Evolutionary conservation across 2,329 filamentous ascomycete species (phyloP).

Genomic region (Cryphonectria parasitica): DNA sequence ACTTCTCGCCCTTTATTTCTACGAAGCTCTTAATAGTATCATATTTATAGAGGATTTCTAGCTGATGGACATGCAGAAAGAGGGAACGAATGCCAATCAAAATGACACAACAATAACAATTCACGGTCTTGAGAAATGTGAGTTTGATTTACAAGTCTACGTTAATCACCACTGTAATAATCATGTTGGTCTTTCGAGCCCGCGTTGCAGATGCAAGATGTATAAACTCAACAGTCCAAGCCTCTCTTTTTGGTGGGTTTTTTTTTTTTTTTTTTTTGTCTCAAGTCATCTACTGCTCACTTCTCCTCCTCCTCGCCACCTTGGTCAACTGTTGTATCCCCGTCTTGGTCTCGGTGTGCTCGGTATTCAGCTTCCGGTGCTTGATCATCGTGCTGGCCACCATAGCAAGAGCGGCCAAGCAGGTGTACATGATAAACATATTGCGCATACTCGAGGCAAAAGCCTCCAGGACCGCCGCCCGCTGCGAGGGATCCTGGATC

Average conservation of each 20-base stretch:
- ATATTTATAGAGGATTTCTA: no score
- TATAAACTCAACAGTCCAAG: no score
- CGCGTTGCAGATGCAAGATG: no score
- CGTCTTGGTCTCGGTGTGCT: slow-evolving; percentile 56
- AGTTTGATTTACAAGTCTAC: background rate
- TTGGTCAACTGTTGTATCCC: slow-evolving; percentile 42
- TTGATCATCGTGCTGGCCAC: slow-evolving; percentile 48
- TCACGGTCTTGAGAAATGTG: no score
- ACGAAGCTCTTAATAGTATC: no score
- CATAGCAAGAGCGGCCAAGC: slow-evolving; percentile 45
- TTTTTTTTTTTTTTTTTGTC: no score
- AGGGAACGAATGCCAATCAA: no score
- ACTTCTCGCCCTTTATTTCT: no score
- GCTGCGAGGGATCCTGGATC: slow-evolving; percentile 43
- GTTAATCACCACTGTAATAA: background rate
- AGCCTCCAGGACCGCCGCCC: slow-evolving; percentile 46
- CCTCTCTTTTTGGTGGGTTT: no score
- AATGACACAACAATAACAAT: no score
- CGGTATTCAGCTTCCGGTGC: slow-evolving; percentile 48
- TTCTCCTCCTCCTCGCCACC: background rate
- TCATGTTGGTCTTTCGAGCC: no score
- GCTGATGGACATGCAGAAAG: no score
- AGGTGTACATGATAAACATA: slow-evolving; percentile 53
- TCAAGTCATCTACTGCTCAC: background rate
- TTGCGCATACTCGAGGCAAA: slow-evolving; percentile 54